Conservation (phyloP, 768 basidiomycete species). For the Dioszegia aurantiaca region DNA sequence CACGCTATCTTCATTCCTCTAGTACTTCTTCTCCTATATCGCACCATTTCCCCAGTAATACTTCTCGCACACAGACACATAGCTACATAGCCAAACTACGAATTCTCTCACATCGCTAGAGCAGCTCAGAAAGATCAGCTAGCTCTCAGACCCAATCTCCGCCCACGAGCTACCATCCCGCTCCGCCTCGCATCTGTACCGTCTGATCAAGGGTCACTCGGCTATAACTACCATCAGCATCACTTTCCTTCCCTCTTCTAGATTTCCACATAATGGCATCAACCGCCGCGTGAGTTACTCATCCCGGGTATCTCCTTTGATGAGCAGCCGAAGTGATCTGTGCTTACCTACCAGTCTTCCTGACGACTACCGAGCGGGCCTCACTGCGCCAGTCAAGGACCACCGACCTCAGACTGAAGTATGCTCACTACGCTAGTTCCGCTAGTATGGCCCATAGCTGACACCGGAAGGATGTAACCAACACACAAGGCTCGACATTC, state of each 20-base stretch:
- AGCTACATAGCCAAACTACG: no score
- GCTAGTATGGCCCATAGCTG: neutral
- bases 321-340: neutral
- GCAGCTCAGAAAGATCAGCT: neutral
- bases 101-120: neutral
- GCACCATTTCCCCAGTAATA: no score
- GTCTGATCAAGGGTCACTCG: neutral
- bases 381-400: conserved; percentile 86
- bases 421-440: conserved; percentile 10
- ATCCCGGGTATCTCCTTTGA: neutral
- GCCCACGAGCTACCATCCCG: no score
- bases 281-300: conserved; percentile 33
- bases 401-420: conserved; percentile 86
- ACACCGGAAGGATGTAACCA: conserved; percentile 69
- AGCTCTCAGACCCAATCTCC: no score
- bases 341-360: neutral
- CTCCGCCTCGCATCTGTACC: no score
- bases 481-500: conserved; percentile 89
- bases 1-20: no score
- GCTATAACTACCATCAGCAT: neutral
- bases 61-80: no score
- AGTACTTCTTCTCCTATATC: no score
- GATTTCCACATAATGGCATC: conserved; percentile 32
- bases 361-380: conserved; percentile 67
- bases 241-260: neutral